Percentiles rank a stretch among this genome's conserved stretches.
phyloP scores from a whole-genome alignment of 2,329 filamentous ascomycete species.

The Cordyceps pruinosa region DNA sequence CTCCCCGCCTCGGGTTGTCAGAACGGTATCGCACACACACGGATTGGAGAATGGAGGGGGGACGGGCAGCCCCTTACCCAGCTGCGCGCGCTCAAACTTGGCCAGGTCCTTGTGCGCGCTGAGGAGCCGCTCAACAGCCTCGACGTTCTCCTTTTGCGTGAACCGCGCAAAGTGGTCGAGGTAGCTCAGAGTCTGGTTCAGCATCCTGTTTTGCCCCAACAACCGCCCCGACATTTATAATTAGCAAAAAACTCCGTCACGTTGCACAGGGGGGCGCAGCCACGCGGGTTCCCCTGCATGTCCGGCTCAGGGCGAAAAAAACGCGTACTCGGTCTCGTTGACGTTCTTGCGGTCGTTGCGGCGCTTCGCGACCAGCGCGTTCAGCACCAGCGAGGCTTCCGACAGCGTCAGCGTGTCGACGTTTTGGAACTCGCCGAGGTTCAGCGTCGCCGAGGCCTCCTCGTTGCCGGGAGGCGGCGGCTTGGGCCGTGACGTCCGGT shows the following conservation, averaged over 20 bases:
- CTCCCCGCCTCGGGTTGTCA: neutral
- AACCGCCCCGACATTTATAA: neutral
- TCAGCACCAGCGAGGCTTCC: constrained; percentile 86
- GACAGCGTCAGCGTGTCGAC: constrained; percentile 88
- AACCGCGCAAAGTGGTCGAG: constrained; percentile 92
- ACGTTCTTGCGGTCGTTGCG: constrained; percentile 73
- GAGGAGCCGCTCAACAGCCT: constrained; percentile 84
- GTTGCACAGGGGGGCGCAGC: neutral
- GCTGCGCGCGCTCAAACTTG: constrained; percentile 87
- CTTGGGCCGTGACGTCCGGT: constrained; percentile 58
- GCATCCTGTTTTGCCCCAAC: constrained; percentile 55
- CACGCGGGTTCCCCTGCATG: neutral
- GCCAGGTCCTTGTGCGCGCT: constrained; percentile 73
- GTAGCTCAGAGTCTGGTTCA: constrained; percentile 85
- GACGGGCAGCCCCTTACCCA: constrained; percentile 70
- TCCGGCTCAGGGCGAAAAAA: neutral
- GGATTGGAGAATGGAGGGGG: neutral
- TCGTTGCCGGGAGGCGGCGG: constrained; percentile 71
- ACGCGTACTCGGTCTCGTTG: constrained; percentile 71
- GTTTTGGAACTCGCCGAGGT: constrained; percentile 87
- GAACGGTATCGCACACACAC: neutral
- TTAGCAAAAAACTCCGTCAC: constrained; percentile 4
- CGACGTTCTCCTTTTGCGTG: constrained; percentile 89
- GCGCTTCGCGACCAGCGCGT: constrained; percentile 76
- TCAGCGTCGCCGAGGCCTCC: constrained; percentile 73